Evolutionary conservation across 2,329 filamentous ascomycete species (phyloP).

Genomic region (Bimuria novae-zelandiae): DNA sequence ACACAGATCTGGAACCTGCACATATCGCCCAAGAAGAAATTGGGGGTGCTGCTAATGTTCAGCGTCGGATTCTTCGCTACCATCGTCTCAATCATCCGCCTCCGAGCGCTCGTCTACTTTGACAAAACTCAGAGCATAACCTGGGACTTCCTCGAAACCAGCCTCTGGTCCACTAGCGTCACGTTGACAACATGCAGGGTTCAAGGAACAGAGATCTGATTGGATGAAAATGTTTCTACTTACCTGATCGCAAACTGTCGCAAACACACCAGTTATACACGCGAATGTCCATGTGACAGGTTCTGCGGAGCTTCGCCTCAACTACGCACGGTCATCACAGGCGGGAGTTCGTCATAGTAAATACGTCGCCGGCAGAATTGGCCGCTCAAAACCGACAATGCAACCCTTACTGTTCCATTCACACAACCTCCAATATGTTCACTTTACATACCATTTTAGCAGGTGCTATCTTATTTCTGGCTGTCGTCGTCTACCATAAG

Average conservation of each 20-base stretch:
- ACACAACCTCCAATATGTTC: conserved; percentile 18
- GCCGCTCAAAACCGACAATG: not conserved
- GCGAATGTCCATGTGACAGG: not conserved
- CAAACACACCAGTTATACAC: not conserved
- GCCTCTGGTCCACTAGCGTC: not conserved
- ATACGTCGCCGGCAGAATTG: not conserved
- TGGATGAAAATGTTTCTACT: not conserved
- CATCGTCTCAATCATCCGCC: conserved; percentile 48
- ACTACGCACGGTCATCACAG: not conserved
- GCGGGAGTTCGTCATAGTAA: not conserved
- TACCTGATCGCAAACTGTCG: not conserved
- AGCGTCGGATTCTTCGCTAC: conserved; percentile 46
- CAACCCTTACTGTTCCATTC: not conserved
- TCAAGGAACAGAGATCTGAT: not conserved
- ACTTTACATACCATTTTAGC: conserved; percentile 27
- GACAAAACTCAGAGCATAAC: conserved; percentile 46
- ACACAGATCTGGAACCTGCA: conserved; percentile 35
- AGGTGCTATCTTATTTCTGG: conserved; percentile 25
- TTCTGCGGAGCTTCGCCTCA: not conserved
- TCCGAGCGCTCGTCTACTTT: conserved; percentile 48
- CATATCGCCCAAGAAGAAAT: conserved; percentile 39
- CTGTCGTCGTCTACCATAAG: conserved; percentile 22
- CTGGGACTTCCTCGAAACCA: conserved; percentile 13
- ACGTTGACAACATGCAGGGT: not conserved
- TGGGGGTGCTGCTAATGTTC: conserved; percentile 44